These are phyloP conservation scores for Myriangium duriaei DNA, from an alignment of 2,329 filamentous ascomycete species.

Conservation along the genomic window DNA sequence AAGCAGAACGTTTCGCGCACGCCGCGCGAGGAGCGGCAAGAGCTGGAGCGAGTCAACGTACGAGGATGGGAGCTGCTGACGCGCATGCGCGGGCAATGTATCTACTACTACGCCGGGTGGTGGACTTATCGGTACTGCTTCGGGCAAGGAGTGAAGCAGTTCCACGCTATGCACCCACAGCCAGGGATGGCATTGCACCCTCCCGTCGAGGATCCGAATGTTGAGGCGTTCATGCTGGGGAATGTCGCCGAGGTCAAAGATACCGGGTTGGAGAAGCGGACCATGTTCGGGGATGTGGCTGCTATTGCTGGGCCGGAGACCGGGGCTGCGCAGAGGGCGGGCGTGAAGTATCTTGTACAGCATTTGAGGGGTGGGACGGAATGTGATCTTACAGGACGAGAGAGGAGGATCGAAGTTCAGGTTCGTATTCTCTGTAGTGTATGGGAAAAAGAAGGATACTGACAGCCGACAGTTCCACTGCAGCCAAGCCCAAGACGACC, in stretches of 20 bases:
- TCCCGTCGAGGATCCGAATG: constrained; percentile 63
- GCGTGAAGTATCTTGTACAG: constrained; percentile 77
- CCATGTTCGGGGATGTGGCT: too few species aligned
- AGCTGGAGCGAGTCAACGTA: constrained; percentile 62
- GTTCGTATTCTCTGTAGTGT: constrained; percentile 20
- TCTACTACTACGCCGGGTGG: constrained; percentile 80
- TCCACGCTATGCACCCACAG: constrained; percentile 65
- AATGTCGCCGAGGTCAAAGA: constrained; percentile 23
- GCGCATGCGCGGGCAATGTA: constrained; percentile 64
- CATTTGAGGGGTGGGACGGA: constrained; percentile 64
- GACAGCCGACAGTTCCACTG: constrained; percentile 51
- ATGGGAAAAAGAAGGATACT: background rate
- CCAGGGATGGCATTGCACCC: constrained; percentile 55
- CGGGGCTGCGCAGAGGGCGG: constrained; percentile 56
- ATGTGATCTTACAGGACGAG: constrained; percentile 73
- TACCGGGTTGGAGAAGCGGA: too few species aligned
- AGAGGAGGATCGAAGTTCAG: constrained; percentile 74
- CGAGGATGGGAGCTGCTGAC: constrained; percentile 70
- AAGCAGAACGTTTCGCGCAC: constrained; percentile 21
- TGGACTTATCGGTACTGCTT: constrained; percentile 97
- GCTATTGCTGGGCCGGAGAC: constrained; percentile 12
- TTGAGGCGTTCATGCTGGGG: constrained; percentile 66
- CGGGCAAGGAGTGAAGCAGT: constrained; percentile 75
- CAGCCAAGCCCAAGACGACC: constrained; percentile 60
- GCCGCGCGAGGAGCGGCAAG: constrained; percentile 60